These are phyloP conservation scores for Petrea volubilis DNA, from an alignment of 257 asterid genomes.

Conservation along the genomic window DNA sequence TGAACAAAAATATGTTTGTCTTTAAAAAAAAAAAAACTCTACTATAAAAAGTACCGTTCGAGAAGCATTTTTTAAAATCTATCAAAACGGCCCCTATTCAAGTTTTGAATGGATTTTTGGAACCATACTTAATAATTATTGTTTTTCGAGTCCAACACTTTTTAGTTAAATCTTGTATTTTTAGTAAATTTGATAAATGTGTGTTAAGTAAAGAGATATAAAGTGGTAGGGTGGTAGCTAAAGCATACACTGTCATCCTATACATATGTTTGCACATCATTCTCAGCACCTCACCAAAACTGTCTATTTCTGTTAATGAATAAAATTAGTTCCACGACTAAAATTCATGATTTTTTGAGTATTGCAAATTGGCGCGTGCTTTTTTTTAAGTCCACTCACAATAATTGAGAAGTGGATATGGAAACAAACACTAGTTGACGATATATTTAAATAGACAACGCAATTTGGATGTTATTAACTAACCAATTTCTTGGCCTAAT, in stretches of 20 bases:
- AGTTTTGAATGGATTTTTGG: too few relatives aligned
- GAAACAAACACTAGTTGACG: constrained; percentile 18
- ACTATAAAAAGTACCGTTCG: too few relatives aligned
- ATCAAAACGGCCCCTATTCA: too few relatives aligned
- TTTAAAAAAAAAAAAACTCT: too few relatives aligned
- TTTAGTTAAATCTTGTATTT: too few relatives aligned
- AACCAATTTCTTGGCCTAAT: not conserved
- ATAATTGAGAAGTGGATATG: constrained; percentile 23
- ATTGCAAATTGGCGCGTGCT: too few relatives aligned
- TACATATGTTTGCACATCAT: not conserved
- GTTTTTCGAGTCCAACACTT: too few relatives aligned
- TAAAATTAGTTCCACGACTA: not conserved
- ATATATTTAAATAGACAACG: not conserved
- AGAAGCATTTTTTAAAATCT: too few relatives aligned
- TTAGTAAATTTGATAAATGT: too few relatives aligned
- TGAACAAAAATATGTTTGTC: too few relatives aligned
- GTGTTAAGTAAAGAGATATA: not conserved
- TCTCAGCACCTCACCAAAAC: not conserved
- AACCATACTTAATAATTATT: too few relatives aligned
- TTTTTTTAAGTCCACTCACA: constrained; percentile 12
- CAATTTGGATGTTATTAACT: not conserved
- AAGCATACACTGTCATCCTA: not conserved
- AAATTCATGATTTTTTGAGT: constrained; percentile 5
- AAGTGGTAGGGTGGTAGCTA: not conserved
- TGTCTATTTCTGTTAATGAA: constrained; percentile 17